Evolutionary conservation across 1,284 basidiomycete genomes (phyloP).

Genomic region (Exsudoporus floridanus): DNA sequence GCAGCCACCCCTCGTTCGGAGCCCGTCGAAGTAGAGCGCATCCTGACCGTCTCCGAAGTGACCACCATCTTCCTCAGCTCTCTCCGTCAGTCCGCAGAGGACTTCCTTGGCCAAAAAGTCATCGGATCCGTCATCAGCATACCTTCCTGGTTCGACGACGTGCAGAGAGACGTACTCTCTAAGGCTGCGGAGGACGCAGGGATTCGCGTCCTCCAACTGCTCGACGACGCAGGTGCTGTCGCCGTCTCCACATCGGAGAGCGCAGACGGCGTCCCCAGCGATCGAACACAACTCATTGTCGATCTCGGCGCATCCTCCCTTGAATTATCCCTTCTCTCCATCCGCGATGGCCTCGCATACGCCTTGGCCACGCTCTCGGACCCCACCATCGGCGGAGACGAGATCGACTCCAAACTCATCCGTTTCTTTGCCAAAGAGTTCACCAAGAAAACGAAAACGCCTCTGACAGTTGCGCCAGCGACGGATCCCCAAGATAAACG

Average conservation of each 20-base stretch:
- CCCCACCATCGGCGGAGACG: slow-evolving; percentile 53
- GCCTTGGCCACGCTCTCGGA: slow-evolving; percentile 52
- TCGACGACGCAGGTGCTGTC: slow-evolving; percentile 85
- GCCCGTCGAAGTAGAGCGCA: slow-evolving; percentile 71
- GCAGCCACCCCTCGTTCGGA: slow-evolving; percentile 78
- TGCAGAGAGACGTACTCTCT: slow-evolving; percentile 71
- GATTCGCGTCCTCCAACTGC: slow-evolving; percentile 79
- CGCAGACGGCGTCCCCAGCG: slow-evolving; percentile 45
- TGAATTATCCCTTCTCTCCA: slow-evolving; percentile 58
- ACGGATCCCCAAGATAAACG: slow-evolving; percentile 70
- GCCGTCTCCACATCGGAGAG: slow-evolving; percentile 55
- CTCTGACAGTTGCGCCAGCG: slow-evolving; percentile 64
- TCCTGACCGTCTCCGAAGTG: slow-evolving; percentile 83
- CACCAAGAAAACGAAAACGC: slow-evolving; percentile 91
- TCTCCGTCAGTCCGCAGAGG: slow-evolving; percentile 85
- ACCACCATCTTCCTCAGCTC: slow-evolving; percentile 85
- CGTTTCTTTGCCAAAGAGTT: slow-evolving; percentile 96
- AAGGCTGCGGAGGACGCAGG: slow-evolving; percentile 80
- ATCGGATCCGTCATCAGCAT: slow-evolving; percentile 85
- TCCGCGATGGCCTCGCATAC: slow-evolving; percentile 67
- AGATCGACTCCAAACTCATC: slow-evolving; percentile 82
- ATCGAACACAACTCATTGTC: slow-evolving; percentile 69
- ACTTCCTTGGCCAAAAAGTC: slow-evolving; percentile 86
- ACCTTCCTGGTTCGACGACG: slow-evolving; percentile 72
- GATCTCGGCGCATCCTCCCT: slow-evolving; percentile 72